Percentiles rank a stretch among this genome's conserved stretches.
These are phyloP conservation scores for Cercophora newfieldiana DNA, from an alignment of 495 filamentous ascomycete species.

Conservation along the genomic window DNA sequence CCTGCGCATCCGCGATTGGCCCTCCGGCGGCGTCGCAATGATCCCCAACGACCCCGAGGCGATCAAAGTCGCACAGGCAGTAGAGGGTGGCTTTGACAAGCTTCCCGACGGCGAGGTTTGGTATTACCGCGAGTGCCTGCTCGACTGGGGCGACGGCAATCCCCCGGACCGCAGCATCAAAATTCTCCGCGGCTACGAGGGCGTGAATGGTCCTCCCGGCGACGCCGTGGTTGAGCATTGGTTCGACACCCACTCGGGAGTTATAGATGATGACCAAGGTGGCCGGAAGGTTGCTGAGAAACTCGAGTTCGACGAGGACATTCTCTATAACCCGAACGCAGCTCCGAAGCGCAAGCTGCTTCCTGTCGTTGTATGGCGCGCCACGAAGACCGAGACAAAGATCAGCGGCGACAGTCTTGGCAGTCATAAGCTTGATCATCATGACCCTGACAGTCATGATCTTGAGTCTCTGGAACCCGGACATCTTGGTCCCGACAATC, in stretches of 20 bases:
- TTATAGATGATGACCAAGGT: neutral
- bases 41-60: neutral
- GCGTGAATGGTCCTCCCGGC: slow-evolving; percentile 14
- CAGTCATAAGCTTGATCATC: too few relatives aligned
- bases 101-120: neutral
- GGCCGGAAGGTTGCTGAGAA: neutral
- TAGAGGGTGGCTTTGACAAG: neutral
- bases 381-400: too few relatives aligned
- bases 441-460: too few relatives aligned
- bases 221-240: neutral
- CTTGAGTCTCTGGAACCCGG: too few relatives aligned
- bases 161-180: neutral
- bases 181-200: neutral
- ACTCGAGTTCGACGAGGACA: neutral
- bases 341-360: neutral
- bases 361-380: neutral
- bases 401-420: too few relatives aligned
- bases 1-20: neutral
- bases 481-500: too few relatives aligned
- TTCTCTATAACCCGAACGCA: neutral
- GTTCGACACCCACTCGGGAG: neutral
- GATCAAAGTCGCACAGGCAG: neutral
- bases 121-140: neutral
- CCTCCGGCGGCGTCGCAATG: neutral
- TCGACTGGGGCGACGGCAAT: neutral